Evolutionary conservation across 2,329 filamentous ascomycete genomes (phyloP).

Genomic region (Penicillium sp.): DNA sequence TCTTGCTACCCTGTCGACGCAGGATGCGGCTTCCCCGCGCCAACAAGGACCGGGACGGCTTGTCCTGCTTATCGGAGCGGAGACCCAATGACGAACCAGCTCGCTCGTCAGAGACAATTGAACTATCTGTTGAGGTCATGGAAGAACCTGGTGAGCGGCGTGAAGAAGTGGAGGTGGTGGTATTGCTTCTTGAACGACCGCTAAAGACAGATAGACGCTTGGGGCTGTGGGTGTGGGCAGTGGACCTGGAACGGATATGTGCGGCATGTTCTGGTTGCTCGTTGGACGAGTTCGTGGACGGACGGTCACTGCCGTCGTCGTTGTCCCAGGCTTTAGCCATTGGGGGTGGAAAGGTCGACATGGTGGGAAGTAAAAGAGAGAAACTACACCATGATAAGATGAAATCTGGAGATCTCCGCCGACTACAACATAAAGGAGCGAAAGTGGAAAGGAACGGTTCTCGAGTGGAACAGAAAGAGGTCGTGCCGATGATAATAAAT

Average conservation of each 20-base stretch:
- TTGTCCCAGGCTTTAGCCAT: slow-evolving; percentile 17
- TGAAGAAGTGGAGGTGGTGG: slow-evolving; percentile 53
- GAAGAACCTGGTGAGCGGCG: slow-evolving; percentile 49
- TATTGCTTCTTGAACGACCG: slow-evolving; percentile 45
- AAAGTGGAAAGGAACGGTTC: slow-evolving; percentile 11
- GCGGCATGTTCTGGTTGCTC: slow-evolving; percentile 36
- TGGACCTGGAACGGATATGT: slow-evolving; percentile 39
- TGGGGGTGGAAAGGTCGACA: slow-evolving; percentile 10
- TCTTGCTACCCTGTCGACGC: slow-evolving; percentile 49
- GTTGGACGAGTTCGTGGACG: slow-evolving; percentile 34
- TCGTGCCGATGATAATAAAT: slow-evolving; percentile 10
- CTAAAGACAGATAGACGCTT: slow-evolving; percentile 44
- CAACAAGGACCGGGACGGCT: slow-evolving; percentile 42
- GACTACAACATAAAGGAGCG: slow-evolving; percentile 6
- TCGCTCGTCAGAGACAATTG: slow-evolving; percentile 34
- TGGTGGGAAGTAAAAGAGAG: slow-evolving; percentile 1
- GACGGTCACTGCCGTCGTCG: slow-evolving; percentile 32
- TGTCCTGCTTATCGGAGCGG: slow-evolving; percentile 36
- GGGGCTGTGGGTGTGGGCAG: slow-evolving; percentile 38
- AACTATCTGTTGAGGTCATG: slow-evolving; percentile 39
- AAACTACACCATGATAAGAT: slow-evolving; percentile 12
- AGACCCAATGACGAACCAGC: slow-evolving; percentile 27
- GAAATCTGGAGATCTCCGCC: slow-evolving; percentile 13
- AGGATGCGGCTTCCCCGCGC: slow-evolving; percentile 49
- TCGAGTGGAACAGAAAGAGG: slow-evolving; percentile 8